These are phyloP conservation scores for Amanita molliuscula DNA, from an alignment of 768 basidiomycete species.

Conservation along the genomic window DNA sequence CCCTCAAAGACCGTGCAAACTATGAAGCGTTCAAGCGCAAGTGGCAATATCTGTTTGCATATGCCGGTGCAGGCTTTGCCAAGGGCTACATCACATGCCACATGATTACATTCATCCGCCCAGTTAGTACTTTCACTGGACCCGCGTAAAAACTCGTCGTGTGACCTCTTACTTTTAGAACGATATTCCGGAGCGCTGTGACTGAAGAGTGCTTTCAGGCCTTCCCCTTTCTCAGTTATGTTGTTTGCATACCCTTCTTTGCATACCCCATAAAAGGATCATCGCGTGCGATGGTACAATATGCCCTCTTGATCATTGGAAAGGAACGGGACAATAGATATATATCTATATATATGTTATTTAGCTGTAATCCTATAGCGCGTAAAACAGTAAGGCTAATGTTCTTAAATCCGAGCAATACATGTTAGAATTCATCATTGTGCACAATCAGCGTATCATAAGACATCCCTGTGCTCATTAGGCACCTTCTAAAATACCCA, in stretches of 20 bases:
- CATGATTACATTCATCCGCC: constrained; percentile 67
- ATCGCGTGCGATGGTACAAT: constrained; percentile 2
- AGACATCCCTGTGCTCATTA: neutral
- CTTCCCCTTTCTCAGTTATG: neutral
- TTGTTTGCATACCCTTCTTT: neutral
- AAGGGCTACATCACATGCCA: constrained; percentile 78
- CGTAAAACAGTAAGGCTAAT: neutral
- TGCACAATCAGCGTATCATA: neutral
- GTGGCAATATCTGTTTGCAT: constrained; percentile 79
- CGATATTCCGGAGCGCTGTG: constrained; percentile 38
- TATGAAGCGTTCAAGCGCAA: constrained; percentile 69
- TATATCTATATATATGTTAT: neutral
- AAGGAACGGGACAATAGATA: constrained; percentile 1
- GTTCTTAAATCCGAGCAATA: neutral
- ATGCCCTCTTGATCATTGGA: constrained; percentile 8
- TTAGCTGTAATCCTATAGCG: neutral
- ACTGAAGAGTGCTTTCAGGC: constrained; percentile 19
- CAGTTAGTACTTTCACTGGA: constrained; percentile 27
- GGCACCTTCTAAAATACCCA: neutral
- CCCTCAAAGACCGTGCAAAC: constrained; percentile 40
- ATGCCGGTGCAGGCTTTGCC: constrained; percentile 71
- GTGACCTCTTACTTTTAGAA: constrained; percentile 23
- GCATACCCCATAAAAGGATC: neutral
- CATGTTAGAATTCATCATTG: neutral
- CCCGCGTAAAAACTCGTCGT: neutral